phyloP scores from a whole-genome alignment of 1,284 basidiomycete species.

The Cryptococcus sp. region DNA sequence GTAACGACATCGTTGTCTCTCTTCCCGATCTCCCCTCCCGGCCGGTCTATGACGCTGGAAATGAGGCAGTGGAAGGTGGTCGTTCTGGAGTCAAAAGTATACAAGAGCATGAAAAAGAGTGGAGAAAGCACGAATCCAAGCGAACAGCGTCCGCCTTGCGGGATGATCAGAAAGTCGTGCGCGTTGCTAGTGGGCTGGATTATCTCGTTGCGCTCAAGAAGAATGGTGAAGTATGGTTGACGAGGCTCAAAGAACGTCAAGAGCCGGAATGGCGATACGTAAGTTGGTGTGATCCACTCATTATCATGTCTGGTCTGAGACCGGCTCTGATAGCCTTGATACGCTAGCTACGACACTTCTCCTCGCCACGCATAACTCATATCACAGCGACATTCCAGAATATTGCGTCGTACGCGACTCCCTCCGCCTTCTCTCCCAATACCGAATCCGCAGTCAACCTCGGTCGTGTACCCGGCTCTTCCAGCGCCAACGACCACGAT shows the following conservation, averaged over 20 bases:
- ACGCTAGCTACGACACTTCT: slow-evolving; percentile 42
- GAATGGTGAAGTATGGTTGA: slow-evolving; percentile 51
- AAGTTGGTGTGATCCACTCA: slow-evolving; percentile 41
- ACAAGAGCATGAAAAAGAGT: slow-evolving; percentile 52
- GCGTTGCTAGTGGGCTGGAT: slow-evolving; percentile 71
- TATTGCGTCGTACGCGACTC: slow-evolving; percentile 77
- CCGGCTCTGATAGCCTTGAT: background rate
- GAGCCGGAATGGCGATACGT: slow-evolving; percentile 70
- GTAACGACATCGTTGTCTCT: slow-evolving; percentile 24
- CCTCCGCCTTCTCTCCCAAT: slow-evolving; percentile 57
- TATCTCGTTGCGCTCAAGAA: slow-evolving; percentile 70
- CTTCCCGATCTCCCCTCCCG: slow-evolving; percentile 27
- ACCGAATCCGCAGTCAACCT: slow-evolving; percentile 18
- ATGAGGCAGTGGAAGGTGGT: slow-evolving; percentile 39
- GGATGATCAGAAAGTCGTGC: slow-evolving; percentile 61
- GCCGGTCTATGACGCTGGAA: slow-evolving; percentile 56
- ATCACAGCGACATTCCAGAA: slow-evolving; percentile 79
- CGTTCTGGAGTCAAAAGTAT: slow-evolving; percentile 1
- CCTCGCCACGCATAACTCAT: slow-evolving; percentile 56
- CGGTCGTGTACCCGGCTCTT: slow-evolving; percentile 41
- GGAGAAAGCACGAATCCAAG: slow-evolving; percentile 63
- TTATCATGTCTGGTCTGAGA: background rate
- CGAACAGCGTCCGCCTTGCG: slow-evolving; percentile 27
- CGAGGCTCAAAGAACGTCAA: slow-evolving; percentile 18
- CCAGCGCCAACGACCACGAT: background rate